Conservation (phyloP, 257 asterid genomes). For the Catharanthus roseus region DNA sequence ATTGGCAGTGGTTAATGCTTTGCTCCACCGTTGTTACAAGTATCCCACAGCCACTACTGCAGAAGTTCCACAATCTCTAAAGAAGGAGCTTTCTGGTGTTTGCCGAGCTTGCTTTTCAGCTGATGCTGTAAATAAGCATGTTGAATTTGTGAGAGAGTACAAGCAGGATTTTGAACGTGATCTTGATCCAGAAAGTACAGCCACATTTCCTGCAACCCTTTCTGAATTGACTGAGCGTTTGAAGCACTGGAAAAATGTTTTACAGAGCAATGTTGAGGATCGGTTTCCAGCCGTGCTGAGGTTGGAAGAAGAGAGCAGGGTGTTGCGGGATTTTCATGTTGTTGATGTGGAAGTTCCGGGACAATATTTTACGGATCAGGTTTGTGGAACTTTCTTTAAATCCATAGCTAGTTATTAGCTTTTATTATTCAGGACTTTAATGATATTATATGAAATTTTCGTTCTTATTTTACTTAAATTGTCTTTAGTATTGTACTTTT, state of each 20-base stretch:
- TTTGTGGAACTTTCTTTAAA: slow-evolving; percentile 9
- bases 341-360: slow-evolving; percentile 99
- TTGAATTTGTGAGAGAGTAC: slow-evolving; percentile 95
- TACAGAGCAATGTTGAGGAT: slow-evolving; percentile 95
- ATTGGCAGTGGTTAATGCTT: slow-evolving; percentile 94
- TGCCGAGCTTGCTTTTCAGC: slow-evolving; percentile 99
- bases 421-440: not conserved
- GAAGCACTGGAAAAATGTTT: slow-evolving; percentile 97
- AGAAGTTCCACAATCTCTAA: slow-evolving; percentile 96
- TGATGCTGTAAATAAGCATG: slow-evolving; percentile 98
- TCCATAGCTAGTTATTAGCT: not conserved
- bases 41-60: slow-evolving; percentile 98
- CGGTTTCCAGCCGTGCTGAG: slow-evolving; percentile 94
- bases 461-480: not conserved
- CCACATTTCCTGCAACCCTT: slow-evolving; percentile 91
- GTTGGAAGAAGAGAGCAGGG: slow-evolving; percentile 99
- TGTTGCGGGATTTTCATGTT: slow-evolving; percentile 85
- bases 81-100: slow-evolving; percentile 99
- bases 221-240: slow-evolving; percentile 87
- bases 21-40: slow-evolving; percentile 99
- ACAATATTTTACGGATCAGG: slow-evolving; percentile 96
- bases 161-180: slow-evolving; percentile 96
- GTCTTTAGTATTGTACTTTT: not conserved
- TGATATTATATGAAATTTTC: not conserved
- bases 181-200: slow-evolving; percentile 94